These are phyloP conservation scores for Tarenaya hassleriana DNA, from an alignment of 345 rosid genomes.

Conservation along the genomic window DNA sequence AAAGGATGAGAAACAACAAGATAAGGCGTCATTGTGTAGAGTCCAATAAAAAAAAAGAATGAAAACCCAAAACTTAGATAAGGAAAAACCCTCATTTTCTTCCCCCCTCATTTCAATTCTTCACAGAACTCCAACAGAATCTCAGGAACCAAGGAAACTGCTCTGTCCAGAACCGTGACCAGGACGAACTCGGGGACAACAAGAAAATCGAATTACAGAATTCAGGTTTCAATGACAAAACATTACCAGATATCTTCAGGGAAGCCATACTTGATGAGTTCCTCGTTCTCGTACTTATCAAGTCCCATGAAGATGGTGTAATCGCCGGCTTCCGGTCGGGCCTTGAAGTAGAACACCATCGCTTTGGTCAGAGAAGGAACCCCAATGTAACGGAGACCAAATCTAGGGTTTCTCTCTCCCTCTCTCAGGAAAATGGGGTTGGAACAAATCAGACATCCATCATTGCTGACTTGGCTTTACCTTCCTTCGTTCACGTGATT, in stretches of 20 bases:
- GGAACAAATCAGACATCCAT: too few species aligned
- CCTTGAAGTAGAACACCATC: conserved; percentile 96
- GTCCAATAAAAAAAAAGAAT: conserved; percentile 5
- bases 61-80: conserved; percentile 11
- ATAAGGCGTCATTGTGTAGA: background rate
- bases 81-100: background rate
- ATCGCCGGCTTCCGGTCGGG: conserved; percentile 91
- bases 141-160: too few species aligned
- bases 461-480: too few species aligned
- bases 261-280: conserved; percentile 95
- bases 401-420: too few species aligned
- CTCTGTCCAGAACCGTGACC: conserved; percentile 9
- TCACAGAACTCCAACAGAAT: background rate
- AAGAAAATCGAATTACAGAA: background rate
- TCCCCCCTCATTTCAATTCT: background rate
- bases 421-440: too few species aligned
- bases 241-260: conserved; percentile 90
- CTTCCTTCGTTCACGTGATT: too few species aligned
- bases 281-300: conserved; percentile 99
- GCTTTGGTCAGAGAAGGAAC: conserved; percentile 24
- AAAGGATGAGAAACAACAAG: too few species aligned
- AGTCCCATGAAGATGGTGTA: conserved; percentile 99
- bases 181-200: too few species aligned
- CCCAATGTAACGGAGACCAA: conserved; percentile 24
- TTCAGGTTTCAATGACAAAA: background rate